These are phyloP conservation scores for Hymenoscyphus occultus DNA, from an alignment of 2,329 filamentous ascomycete species.

Conservation along the genomic window DNA sequence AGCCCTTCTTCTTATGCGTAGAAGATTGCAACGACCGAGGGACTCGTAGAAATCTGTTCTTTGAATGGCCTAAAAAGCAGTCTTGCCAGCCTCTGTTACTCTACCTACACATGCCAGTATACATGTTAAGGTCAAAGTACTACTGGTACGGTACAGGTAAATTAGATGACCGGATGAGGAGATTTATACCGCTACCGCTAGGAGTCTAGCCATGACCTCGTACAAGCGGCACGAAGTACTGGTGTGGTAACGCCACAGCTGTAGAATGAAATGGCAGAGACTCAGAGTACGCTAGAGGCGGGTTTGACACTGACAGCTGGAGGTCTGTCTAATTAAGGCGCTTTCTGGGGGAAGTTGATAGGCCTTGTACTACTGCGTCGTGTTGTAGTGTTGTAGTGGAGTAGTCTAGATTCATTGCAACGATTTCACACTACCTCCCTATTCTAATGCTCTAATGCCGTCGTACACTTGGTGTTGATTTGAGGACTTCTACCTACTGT, in stretches of 20 bases:
- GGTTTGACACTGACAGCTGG: too few species aligned
- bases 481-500: too few species aligned
- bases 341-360: not conserved
- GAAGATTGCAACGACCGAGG: not conserved
- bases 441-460: not conserved
- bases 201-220: not conserved
- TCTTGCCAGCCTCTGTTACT: too few species aligned
- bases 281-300: not conserved
- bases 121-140: too few species aligned
- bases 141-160: not conserved
- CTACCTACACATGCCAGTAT: too few species aligned
- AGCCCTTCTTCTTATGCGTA: not conserved
- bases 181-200: not conserved
- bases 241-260: constrained; percentile 1
- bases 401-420: not conserved
- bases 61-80: too few species aligned
- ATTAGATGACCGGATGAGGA: constrained; percentile 1
- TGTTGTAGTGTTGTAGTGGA: not conserved
- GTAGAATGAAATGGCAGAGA: not conserved
- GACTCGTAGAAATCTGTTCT: too few species aligned
- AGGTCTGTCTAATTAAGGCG: not conserved
- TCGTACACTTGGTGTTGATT: too few species aligned
- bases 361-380: not conserved
- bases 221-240: not conserved
- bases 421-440: not conserved